Evolutionary conservation across 169 alveolate species (phyloP).

Genomic region (Eimeria acervulina): DNA sequence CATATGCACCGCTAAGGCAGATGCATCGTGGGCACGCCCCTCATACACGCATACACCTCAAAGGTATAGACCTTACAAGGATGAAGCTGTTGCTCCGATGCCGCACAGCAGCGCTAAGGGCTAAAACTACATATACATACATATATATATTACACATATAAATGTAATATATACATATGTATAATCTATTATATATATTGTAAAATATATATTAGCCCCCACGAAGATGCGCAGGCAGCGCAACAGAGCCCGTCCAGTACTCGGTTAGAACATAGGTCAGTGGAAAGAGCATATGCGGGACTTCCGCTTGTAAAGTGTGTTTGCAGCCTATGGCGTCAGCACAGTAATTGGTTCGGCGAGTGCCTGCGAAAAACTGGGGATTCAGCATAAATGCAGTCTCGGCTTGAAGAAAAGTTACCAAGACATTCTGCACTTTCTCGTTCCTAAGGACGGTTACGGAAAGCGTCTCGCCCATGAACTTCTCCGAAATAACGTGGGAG

Average conservation of each 20-base stretch:
- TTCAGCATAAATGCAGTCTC: background rate
- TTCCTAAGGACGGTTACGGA: constrained; percentile 85
- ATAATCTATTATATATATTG: too few relatives aligned
- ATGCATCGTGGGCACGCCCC: background rate
- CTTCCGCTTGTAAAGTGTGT: background rate
- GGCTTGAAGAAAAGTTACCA: constrained; percentile 73
- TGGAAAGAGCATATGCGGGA: background rate
- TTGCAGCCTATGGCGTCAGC: background rate
- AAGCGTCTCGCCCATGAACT: constrained; percentile 88
- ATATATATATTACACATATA: too few relatives aligned
- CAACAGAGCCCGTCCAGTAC: background rate
- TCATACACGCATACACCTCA: background rate
- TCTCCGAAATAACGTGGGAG: constrained; percentile 86
- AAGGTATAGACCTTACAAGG: background rate
- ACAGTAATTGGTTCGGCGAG: background rate
- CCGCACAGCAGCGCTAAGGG: background rate
- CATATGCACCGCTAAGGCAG: background rate
- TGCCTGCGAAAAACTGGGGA: background rate
- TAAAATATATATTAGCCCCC: background rate
- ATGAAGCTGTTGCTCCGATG: background rate
- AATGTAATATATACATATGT: too few relatives aligned
- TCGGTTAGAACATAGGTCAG: background rate
- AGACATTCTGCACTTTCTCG: constrained; percentile 80
- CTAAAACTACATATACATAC: background rate
- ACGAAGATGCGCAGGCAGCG: background rate